A percentile compares a stretch with the other conserved stretches of the same genome.
phyloP scores from a whole-genome alignment of 441 rosid genomes.

The Adansonia grandidieri region DNA sequence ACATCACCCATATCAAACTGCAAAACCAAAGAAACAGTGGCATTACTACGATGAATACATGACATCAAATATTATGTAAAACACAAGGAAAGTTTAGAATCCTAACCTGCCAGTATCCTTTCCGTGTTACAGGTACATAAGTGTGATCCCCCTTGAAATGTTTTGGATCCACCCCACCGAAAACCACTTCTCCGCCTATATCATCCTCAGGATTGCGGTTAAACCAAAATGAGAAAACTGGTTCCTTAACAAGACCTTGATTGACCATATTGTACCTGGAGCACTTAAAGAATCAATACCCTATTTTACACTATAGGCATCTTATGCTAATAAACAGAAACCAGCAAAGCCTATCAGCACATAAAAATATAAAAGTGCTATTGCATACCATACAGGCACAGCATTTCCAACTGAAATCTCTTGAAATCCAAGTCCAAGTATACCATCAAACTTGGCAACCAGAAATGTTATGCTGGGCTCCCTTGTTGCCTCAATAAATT shows the following conservation, averaged over 20 bases:
- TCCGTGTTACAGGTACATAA: constrained; percentile 71
- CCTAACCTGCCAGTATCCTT: constrained; percentile 91
- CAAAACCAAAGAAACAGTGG: constrained; percentile 19
- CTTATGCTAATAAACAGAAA: not conserved
- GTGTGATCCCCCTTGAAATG: constrained; percentile 79
- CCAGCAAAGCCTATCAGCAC: constrained; percentile 9
- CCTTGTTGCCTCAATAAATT: constrained; percentile 80
- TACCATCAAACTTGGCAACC: constrained; percentile 84
- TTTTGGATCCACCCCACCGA: constrained; percentile 76
- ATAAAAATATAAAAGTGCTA: constrained; percentile 1
- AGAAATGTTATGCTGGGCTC: constrained; percentile 77
- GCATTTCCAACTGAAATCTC: constrained; percentile 83
- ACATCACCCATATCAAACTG: constrained; percentile 82
- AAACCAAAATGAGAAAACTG: constrained; percentile 86
- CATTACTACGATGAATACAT: constrained; percentile 14
- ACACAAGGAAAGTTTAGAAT: not conserved
- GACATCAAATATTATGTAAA: not conserved
- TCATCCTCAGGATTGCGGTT: constrained; percentile 71
- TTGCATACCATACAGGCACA: constrained; percentile 70
- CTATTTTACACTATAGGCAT: not conserved
- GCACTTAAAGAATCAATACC: constrained; percentile 10
- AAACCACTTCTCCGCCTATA: constrained; percentile 78
- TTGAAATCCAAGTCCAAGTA: constrained; percentile 88
- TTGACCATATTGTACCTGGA: constrained; percentile 83
- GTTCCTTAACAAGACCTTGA: constrained; percentile 72